Base-by-base conservation (phyloP, 2,329 filamentous ascomycete species). In the Helminthosporium solani region DNA sequence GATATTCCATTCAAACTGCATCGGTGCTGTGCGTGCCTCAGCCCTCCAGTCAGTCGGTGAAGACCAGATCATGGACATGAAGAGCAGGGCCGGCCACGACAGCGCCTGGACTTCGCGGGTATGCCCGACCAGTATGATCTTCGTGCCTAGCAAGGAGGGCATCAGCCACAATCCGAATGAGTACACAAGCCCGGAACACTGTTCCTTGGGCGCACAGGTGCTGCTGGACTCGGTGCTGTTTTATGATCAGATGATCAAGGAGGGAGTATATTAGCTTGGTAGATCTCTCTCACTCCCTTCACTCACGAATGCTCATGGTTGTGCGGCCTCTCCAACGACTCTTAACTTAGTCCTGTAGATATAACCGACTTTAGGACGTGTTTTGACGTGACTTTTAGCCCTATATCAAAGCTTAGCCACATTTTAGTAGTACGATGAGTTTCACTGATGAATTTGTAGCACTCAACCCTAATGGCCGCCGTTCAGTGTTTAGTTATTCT, bases 131-230 rank as follows among this genome's bases (percentile, higher is more conserved):
- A 68, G 64, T 36, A 75, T 75, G 73, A 70, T 75, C 7, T 75
- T 75, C 35, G 69, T 73, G 21, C 73, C 72, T 6, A 71, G 70
- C 42, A 66, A 67, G 49, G 70, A 72, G 20, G 72, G 73, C 0
- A 64, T 75, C 8, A 72, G 66, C 42, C 73, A 75, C 44, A 73
- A 75, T 57, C 73, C 73, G 7, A 57, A 66, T 3, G 73, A 75
- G 53, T 75, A 68, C 42, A 70, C 68, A 12, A 70, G 61, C 42
- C 71, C 70, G 0, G 70, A 74, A 46, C 68, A 72, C 46, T 76
- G 73, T 59, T 66, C 66, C 4, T 54, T 74, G 39, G 73, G 72
- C 0, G 70, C 72, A 4, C 76, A 79, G 56, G 68, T 77, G 2
- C 47, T 80, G 49, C 60, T 78, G 30, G 73, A 75, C 21, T 47